These are phyloP conservation scores for Podaxis sp. DNA, from an alignment of 768 basidiomycete genomes.

Conservation along the genomic window DNA sequence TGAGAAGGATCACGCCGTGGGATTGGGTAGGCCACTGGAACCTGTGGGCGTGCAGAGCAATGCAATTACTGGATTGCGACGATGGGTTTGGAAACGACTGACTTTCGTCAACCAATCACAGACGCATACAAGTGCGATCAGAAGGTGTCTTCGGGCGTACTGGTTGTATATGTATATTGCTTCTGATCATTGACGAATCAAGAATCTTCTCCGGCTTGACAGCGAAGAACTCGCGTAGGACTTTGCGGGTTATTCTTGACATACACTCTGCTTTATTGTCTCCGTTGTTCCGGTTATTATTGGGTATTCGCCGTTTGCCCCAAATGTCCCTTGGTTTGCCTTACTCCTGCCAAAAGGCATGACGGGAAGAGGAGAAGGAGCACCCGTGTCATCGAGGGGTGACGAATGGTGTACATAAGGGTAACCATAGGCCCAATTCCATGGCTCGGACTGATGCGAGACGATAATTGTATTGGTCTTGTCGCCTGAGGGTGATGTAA, in stretches of 20 bases:
- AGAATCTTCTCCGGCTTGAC: conserved; percentile 1
- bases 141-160: not conserved
- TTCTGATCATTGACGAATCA: conserved; percentile 6
- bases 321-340: not conserved
- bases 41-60: not conserved
- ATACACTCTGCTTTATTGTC: conserved; percentile 4
- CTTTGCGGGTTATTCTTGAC: not conserved
- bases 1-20: not conserved
- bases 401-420: not conserved
- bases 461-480: not conserved
- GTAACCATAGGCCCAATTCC: not conserved
- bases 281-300: conserved; percentile 9
- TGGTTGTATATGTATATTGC: not conserved
- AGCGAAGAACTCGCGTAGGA: conserved; percentile 6
- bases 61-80: conserved; percentile 1
- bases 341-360: not conserved
- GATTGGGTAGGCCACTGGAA: not conserved
- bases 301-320: conserved; percentile 10
- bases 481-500: not conserved
- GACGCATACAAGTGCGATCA: not conserved
- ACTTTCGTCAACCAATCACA: not conserved
- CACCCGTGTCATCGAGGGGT: not conserved
- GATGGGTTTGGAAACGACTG: not conserved
- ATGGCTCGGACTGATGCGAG: not conserved
- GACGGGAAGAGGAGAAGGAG: not conserved